phyloP scores from a whole-genome alignment of 345 rosid species.

The Turritis glabra region DNA sequence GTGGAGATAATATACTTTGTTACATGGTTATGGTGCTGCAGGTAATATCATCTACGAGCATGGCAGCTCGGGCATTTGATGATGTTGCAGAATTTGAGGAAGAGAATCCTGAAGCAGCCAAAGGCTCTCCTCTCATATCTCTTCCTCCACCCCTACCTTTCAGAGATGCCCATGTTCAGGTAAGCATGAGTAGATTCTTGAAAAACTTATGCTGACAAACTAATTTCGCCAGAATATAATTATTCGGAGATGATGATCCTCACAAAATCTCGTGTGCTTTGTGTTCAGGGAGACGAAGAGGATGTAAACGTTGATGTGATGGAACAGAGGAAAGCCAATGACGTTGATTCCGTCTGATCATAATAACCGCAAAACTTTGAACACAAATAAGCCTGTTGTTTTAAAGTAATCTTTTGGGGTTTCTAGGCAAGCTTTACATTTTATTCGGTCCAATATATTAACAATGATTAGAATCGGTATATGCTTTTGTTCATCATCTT shows the following conservation, averaged over 20 bases:
- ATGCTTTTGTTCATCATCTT: slow-evolving; percentile 9
- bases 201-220: not conserved
- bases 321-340: slow-evolving; percentile 29
- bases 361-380: not conserved
- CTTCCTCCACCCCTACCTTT: slow-evolving; percentile 53
- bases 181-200: slow-evolving; percentile 13
- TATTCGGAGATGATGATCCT: not conserved
- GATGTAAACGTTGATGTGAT: slow-evolving; percentile 38
- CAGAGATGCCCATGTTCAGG: slow-evolving; percentile 43
- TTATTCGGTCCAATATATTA: slow-evolving; percentile 4
- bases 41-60: slow-evolving; percentile 59
- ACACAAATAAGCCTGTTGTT: not conserved
- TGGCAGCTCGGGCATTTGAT: slow-evolving; percentile 67
- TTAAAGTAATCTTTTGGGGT: not conserved
- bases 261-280: not conserved
- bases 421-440: slow-evolving; percentile 1
- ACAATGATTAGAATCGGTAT: slow-evolving; percentile 1
- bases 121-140: slow-evolving; percentile 45
- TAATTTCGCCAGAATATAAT: not conserved
- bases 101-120: slow-evolving; percentile 49
- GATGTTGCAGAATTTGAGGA: slow-evolving; percentile 53
- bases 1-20: not conserved
- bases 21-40: slow-evolving; percentile 1
- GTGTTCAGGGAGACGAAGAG: slow-evolving; percentile 44
- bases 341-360: slow-evolving; percentile 27